Evolutionary conservation across 2,329 filamentous ascomycete genomes (phyloP).

Genomic region (Verticillium albo-atrum): DNA sequence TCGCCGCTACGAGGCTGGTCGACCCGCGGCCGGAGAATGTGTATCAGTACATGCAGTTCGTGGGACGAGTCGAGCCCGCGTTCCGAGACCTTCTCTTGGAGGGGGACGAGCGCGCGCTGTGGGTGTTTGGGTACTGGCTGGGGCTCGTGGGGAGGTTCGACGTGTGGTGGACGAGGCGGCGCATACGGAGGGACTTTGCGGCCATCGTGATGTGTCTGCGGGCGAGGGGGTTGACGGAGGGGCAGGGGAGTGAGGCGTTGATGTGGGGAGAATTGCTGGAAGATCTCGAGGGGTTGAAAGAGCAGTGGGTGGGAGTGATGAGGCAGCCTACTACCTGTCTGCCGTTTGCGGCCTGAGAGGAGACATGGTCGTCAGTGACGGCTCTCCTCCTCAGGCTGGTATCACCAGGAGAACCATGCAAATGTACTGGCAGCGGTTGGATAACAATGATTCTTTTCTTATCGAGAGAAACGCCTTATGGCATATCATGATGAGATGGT

Average conservation of each 20-base stretch:
- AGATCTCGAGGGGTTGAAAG: conserved; percentile 11
- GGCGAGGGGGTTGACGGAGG: conserved; percentile 4
- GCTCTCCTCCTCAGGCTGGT: too few relatives aligned
- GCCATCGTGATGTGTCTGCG: conserved; percentile 14
- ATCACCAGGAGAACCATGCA: too few relatives aligned
- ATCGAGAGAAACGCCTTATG: too few relatives aligned
- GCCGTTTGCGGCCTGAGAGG: not conserved
- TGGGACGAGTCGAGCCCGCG: conserved; percentile 12
- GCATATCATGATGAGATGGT: too few relatives aligned
- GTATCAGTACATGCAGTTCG: conserved; percentile 15
- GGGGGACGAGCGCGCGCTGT: conserved; percentile 15
- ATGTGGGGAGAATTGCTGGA: conserved; percentile 16
- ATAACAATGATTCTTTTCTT: too few relatives aligned
- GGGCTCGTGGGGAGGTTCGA: conserved; percentile 16
- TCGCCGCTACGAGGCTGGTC: conserved; percentile 6
- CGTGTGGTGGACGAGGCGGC: conserved; percentile 16
- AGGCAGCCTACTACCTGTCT: not conserved
- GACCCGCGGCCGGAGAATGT: conserved; percentile 9
- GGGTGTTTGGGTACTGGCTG: conserved; percentile 19
- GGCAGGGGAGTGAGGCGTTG: conserved; percentile 9
- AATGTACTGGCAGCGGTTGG: too few relatives aligned
- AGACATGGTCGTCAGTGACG: not conserved
- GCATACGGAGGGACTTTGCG: conserved; percentile 11
- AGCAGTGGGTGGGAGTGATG: not conserved
- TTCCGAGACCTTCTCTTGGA: conserved; percentile 14